Base-by-base conservation (phyloP, 805 yeast genomes). In the Lipomyces spencermartinsiae region DNA sequence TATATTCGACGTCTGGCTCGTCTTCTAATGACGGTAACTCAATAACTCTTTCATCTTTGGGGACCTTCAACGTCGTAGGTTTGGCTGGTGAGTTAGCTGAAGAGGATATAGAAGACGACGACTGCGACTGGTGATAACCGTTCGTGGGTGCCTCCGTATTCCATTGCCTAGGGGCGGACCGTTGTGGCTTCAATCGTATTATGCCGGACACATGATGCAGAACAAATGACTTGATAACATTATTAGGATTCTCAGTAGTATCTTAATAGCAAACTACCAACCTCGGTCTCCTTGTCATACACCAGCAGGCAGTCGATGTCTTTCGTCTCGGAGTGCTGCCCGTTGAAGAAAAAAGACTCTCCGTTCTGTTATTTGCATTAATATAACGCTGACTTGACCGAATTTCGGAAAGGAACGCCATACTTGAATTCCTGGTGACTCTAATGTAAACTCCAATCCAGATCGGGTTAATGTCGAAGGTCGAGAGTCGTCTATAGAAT, bases 251-350 rank as follows among this genome's bases (percentile, higher is more conserved):
- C 33, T 6, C 51, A 25, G 19, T 35, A 31, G 35, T 53, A 31
- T 6, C 22, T 19, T 37, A 31, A 22, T 10, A 53, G 31, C 7
- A 34, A 16, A 22, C 16, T 22, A n/a, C 54, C 14, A 25, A 59
- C 72, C 19, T 62, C 63, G 46, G 65, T 71, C 9, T 61, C 64
- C 19, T 64, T 64, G 43, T 72, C 67, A 61, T 72, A 72, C 34
- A 71, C 61, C 19, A 72, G 64, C 35, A 70, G 56, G 56, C 73
- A 70, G 39, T 72, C 74, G 33, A 65, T 64, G 58, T 67, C 68
- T 25, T 63, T 70, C 33, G 62, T 56, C 31, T 66, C 71, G 4
- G 71, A 29, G 19, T 59, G 65, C 37, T 66, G 70, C 25, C 72
- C 73, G 12, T 67, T 53, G 51, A 72, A 72, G 5, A 51, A 51